Evolutionary conservation across 495 filamentous ascomycete genomes (phyloP), one percentile per base, ranked within the genome.

Genomic region (Letharia columbiana): DNA sequence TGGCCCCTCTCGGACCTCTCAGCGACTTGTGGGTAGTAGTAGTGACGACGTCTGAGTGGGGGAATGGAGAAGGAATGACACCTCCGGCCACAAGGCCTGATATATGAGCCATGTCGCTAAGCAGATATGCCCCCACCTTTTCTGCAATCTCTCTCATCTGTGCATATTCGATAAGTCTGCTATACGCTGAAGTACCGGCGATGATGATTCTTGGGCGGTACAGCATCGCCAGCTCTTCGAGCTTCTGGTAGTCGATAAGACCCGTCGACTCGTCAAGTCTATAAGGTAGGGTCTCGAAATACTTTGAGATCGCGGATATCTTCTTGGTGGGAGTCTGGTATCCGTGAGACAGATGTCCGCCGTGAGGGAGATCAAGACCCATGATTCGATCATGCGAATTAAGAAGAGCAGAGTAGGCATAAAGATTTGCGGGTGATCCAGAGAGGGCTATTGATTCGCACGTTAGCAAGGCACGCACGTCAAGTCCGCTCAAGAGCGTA

Each of bases 1-100:
- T 91, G 64, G 94, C 94, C 54, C 94, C 94, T 52, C 94, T 87
- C 28, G 94, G 94, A 17, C 94, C 94, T 68, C 94, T 90, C 33
- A 98, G 83, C 47, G 91, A 96, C 80, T 98, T 98, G 84, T 98
- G 94, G 52, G 89, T 95, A 52, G 94, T 98, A n/a, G 94, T 98
- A 49, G 94, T 98, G 66, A 98, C 95, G 59, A 98, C 86, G 73
- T 98, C 94, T 56, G 90, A 89, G 78, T 91, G 84, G 52, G 78
- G 78, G 76, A 98, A 98, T n/a, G 94, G 94, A 52, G 87, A 87
- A 17, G 89, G 90, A 65, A 96, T 83, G 42, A 96, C 95, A 69
- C 88, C 89, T 57, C 91, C 95, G 18, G 94, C 95, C 45, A 98
- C 86, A 54, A 98, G 81, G 65, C 94, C 94, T 31, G 92, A 96